Evolutionary conservation across 306 rosid genomes (phyloP).

Genomic region (Alnus glutinosa): DNA sequence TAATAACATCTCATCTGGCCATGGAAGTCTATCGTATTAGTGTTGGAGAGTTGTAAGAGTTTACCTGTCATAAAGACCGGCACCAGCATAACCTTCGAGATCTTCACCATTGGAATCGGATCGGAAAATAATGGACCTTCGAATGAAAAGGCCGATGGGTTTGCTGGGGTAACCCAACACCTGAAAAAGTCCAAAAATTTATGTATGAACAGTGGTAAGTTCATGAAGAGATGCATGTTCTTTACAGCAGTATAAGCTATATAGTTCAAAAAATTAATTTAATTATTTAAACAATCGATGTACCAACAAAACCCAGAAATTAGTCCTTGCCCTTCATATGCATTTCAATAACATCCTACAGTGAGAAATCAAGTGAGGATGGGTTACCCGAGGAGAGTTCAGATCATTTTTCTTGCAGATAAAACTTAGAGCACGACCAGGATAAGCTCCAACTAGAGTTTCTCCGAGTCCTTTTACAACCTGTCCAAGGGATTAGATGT

Average conservation of each 20-base stretch:
- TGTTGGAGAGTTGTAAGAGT: slow-evolving; percentile 8
- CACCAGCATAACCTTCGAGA: slow-evolving; percentile 99
- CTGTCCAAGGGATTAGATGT: slow-evolving; percentile 41
- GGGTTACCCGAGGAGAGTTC: slow-evolving; percentile 74
- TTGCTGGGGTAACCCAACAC: slow-evolving; percentile 97
- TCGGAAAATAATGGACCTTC: slow-evolving; percentile 81
- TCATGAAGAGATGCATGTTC: slow-evolving; percentile 16
- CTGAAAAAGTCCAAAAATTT: slow-evolving; percentile 46
- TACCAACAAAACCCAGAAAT: background rate
- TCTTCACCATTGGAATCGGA: slow-evolving; percentile 99
- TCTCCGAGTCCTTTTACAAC: slow-evolving; percentile 98
- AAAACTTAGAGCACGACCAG: slow-evolving; percentile 98
- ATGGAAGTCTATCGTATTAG: background rate
- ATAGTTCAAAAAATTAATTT: background rate
- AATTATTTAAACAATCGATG: slow-evolving; percentile 5
- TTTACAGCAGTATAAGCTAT: background rate
- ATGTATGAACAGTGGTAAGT: slow-evolving; percentile 23
- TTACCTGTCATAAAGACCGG: slow-evolving; percentile 98
- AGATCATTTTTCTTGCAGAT: slow-evolving; percentile 77
- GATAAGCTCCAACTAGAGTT: slow-evolving; percentile 97
- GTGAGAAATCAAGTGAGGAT: slow-evolving; percentile 15
- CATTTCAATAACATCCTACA: background rate
- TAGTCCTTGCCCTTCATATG: background rate
- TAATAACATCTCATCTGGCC: background rate
- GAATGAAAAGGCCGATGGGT: slow-evolving; percentile 82